A percentile compares a stretch with the other conserved stretches of the same genome.
Conservation (phyloP, 495 filamentous ascomycete genomes). For the Hypoxylon intermedium region DNA sequence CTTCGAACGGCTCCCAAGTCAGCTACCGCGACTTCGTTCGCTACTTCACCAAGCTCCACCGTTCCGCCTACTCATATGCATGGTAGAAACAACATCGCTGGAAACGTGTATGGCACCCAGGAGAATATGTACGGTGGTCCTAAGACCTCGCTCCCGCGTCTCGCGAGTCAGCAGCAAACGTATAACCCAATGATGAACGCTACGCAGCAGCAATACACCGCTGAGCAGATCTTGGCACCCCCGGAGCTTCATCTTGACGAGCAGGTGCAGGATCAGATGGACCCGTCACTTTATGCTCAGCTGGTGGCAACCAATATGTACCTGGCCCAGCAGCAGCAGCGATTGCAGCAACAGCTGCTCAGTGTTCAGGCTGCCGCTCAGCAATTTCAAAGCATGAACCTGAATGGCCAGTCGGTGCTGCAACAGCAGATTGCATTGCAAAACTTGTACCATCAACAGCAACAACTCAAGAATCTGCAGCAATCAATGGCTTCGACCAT, state of each 20-base stretch:
- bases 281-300: constrained; percentile 82
- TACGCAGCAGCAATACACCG: constrained; percentile 55
- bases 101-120: constrained; percentile 56
- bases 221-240: constrained; percentile 87
- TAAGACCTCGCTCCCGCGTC: constrained; percentile 60
- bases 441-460: constrained; percentile 63
- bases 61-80: constrained; percentile 41
- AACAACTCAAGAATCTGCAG: constrained; percentile 77
- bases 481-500: constrained; percentile 62
- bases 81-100: constrained; percentile 56
- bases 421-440: constrained; percentile 52
- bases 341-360: constrained; percentile 68
- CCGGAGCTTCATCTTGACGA: constrained; percentile 76
- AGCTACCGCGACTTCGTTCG: constrained; percentile 67
- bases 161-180: constrained; percentile 45
- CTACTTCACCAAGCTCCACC: constrained; percentile 63
- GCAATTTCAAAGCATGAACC: constrained; percentile 78
- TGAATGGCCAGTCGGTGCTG: constrained; percentile 57
- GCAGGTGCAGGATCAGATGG: constrained; percentile 70
- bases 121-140: constrained; percentile 54
- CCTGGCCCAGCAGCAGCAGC: constrained; percentile 86
- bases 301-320: constrained; percentile 85
- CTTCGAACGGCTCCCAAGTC: constrained; percentile 93
- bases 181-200: constrained; percentile 42
- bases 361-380: constrained; percentile 67